Percentiles rank a stretch among this genome's conserved stretches.
Evolutionary conservation across 1,284 basidiomycete genomes (phyloP).

Genomic region (Naganishia sp.): DNA sequence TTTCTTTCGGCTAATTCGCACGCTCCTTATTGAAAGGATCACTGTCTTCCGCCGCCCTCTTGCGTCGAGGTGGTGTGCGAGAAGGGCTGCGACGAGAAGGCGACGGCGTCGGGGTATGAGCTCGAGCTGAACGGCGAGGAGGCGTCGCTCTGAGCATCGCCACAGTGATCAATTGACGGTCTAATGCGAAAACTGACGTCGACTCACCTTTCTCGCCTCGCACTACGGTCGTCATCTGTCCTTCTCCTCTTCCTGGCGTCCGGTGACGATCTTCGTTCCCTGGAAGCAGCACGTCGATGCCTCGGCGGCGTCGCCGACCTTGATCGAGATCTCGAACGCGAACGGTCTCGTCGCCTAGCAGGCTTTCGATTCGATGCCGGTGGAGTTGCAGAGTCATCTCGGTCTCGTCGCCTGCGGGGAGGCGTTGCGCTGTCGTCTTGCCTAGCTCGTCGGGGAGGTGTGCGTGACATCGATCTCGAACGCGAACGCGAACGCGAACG

Average conservation of each 20-base stretch:
- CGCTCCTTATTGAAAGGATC: constrained; percentile 12
- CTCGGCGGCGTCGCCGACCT: constrained; percentile 8
- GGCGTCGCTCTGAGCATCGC: constrained; percentile 1
- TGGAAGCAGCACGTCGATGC: neutral
- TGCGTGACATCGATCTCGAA: constrained; percentile 25
- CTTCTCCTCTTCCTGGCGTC: constrained; percentile 13
- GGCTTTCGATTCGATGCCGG: neutral
- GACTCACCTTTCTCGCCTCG: constrained; percentile 8
- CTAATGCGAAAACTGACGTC: neutral
- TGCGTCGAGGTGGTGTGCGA: constrained; percentile 14
- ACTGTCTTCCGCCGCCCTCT: neutral
- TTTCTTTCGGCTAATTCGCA: neutral
- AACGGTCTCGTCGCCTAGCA: constrained; percentile 9
- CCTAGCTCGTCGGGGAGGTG: constrained; percentile 22
- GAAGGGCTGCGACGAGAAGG: constrained; percentile 16
- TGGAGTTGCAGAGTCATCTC: constrained; percentile 10
- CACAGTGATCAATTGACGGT: neutral
- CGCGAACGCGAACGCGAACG: constrained; percentile 27
- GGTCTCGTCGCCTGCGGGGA: neutral
- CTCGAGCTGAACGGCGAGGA: constrained; percentile 17
- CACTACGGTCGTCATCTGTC: constrained; percentile 5
- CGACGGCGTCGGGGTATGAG: constrained; percentile 15
- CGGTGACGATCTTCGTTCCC: neutral
- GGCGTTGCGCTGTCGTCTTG: constrained; percentile 14
- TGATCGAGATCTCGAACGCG: constrained; percentile 12